Percentiles rank a stretch among this genome's conserved stretches.
Evolutionary conservation across 192 early-diverging fungal genomes (phyloP).

Genomic region (Backusella tarrabulga): DNA sequence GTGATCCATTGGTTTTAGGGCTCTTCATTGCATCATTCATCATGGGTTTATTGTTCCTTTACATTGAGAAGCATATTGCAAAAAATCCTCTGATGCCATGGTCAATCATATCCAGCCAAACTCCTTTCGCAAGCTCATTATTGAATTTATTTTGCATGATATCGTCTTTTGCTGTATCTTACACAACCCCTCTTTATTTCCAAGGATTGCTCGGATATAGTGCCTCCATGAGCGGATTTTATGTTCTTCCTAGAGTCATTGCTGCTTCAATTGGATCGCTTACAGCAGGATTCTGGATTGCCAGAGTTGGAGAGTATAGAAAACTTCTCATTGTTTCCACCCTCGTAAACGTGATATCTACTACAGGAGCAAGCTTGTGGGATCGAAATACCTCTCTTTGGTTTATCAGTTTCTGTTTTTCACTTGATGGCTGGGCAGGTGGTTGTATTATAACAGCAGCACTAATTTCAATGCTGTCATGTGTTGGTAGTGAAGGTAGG

Average conservation of each 20-base stretch:
- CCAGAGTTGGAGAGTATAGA: slow-evolving; percentile 33
- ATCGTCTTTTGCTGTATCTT: slow-evolving; percentile 30
- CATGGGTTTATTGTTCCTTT: slow-evolving; percentile 32
- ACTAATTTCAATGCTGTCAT: slow-evolving; percentile 50
- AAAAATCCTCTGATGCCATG: slow-evolving; percentile 65
- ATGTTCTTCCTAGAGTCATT: slow-evolving; percentile 29
- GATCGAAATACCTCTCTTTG: slow-evolving; percentile 44
- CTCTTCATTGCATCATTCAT: slow-evolving; percentile 40
- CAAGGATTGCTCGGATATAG: slow-evolving; percentile 31
- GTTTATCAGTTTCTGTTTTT: slow-evolving; percentile 46
- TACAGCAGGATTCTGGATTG: slow-evolving; percentile 29
- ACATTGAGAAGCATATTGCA: slow-evolving; percentile 58
- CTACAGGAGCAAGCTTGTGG: slow-evolving; percentile 57
- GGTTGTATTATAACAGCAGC: slow-evolving; percentile 52
- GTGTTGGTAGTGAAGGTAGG: slow-evolving; percentile 48
- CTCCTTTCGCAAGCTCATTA: slow-evolving; percentile 27
- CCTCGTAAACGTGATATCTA: slow-evolving; percentile 51
- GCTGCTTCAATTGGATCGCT: slow-evolving; percentile 29
- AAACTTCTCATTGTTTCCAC: slow-evolving; percentile 38
- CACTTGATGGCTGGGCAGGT: slow-evolving; percentile 49
- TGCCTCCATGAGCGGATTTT: slow-evolving; percentile 24
- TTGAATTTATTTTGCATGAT: slow-evolving; percentile 52
- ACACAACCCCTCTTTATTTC: slow-evolving; percentile 39
- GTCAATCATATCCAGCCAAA: slow-evolving; percentile 52
- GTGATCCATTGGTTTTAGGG: slow-evolving; percentile 43